Conservation (phyloP, 306 rosid species). For the Glycine soja region DNA sequence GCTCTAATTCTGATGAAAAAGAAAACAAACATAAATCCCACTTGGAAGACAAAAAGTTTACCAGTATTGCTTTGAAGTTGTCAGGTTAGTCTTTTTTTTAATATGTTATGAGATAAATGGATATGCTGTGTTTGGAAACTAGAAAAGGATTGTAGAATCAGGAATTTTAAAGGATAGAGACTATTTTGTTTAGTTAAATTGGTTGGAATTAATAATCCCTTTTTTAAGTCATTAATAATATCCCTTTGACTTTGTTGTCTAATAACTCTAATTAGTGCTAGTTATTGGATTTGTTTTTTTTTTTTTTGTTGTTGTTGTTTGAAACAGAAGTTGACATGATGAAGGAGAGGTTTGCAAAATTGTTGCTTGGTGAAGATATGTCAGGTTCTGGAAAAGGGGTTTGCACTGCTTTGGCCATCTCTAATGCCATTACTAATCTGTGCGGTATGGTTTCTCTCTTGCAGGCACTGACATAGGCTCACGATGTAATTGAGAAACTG, state of each 20-base stretch:
- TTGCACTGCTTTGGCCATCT: conserved; percentile 87
- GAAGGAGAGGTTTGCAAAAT: conserved; percentile 91
- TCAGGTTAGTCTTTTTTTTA: conserved; percentile 62
- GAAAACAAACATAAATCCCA: conserved; percentile 44
- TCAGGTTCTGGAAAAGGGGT: conserved; percentile 98
- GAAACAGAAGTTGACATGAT: conserved; percentile 79
- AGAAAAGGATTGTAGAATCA: not conserved
- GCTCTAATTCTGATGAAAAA: conserved; percentile 58
- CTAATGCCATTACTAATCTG: conserved; percentile 94
- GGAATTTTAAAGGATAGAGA: not conserved
- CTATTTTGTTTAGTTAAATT: conserved; percentile 1
- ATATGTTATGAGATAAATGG: not conserved
- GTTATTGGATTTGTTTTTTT: conserved; percentile 24
- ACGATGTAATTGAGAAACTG: conserved; percentile 1
- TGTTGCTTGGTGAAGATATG: conserved; percentile 97
- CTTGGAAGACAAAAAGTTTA: conserved; percentile 51
- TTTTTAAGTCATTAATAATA: conserved; percentile 25
- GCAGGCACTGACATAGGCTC: not conserved
- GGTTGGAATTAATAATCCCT: conserved; percentile 8
- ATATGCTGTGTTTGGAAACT: conserved; percentile 8
- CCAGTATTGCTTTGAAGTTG: conserved; percentile 54
- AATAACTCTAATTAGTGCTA: conserved; percentile 24
- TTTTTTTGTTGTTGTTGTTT: too few relatives aligned
- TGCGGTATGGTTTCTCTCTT: conserved; percentile 65
- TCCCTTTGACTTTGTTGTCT: conserved; percentile 6